Percentiles rank a stretch among this genome's conserved stretches.
phyloP scores from a whole-genome alignment of 257 asterid species.

The Salvia hispanica region DNA sequence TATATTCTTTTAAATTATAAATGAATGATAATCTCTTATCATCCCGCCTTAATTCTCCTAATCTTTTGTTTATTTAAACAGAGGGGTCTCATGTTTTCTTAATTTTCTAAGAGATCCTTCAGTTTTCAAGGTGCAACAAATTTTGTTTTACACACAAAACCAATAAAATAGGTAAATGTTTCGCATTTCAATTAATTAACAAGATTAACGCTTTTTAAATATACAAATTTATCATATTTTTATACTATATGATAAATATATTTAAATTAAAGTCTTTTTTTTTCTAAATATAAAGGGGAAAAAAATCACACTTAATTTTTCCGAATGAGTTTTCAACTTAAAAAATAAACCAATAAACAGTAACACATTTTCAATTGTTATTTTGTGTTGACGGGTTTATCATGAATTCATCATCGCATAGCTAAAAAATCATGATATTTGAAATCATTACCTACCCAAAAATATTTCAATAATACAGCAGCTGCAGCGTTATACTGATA shows the following conservation, averaged over 20 bases:
- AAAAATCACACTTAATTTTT: no score
- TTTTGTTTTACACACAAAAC: no score
- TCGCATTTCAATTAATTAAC: neutral
- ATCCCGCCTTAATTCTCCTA: conserved; percentile 64
- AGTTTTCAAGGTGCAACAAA: neutral
- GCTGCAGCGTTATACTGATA: no score
- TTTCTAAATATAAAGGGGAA: no score
- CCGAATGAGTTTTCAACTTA: neutral
- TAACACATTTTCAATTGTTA: no score
- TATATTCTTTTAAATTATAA: no score
- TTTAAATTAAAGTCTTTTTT: no score
- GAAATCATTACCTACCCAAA: neutral
- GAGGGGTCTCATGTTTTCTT: neutral
- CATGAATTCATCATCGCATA: neutral
- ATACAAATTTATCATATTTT: no score
- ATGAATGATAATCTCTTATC: conserved; percentile 26
- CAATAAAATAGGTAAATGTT: neutral
- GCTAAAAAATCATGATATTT: neutral
- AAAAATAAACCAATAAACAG: neutral
- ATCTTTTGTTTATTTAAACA: conserved; percentile 26
- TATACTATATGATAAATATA: no score
- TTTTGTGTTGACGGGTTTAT: no score
- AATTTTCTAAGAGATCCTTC: neutral
- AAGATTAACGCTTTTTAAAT: neutral
- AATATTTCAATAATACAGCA: neutral